Base-by-base conservation (phyloP, 768 basidiomycete species). In the Cubamyces sp. region DNA sequence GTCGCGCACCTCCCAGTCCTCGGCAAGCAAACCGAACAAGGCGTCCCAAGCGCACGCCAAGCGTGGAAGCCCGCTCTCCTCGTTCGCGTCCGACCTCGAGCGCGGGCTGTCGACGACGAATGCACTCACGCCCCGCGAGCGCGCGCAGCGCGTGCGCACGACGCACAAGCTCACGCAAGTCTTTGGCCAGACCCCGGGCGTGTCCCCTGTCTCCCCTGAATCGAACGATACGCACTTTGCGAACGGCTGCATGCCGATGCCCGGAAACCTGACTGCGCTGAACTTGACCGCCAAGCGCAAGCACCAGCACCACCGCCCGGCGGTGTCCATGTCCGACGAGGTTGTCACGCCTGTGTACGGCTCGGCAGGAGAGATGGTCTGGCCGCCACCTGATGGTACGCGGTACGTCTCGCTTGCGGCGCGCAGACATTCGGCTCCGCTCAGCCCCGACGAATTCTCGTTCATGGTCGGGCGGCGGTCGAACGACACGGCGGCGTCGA, bases 161-260 rank as follows among this genome's bases (percentile, higher is more conserved):
- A 84, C 86, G 53, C 86, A 88, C 68, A 94, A 94, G 73, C 82
- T 94, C 50, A 80, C 88, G n/a, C 87, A 87, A 64, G 76, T 94
- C n/a, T 87, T 94, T 57, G 92, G 92, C 43, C 81, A 85, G 73
- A 84, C 80, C 3, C 90, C 88, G 9, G 62, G 60, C 45, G 60
- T 61, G 51, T 40, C 41, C n/a, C 48, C 55, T 59, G 14, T 60
- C 9, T 42, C 59, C 39, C 26, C 25, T 21, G n/a, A 25, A 18
- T 39, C 59, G 47, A 43, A 45, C 50, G 69, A 67, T n/a, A 61
- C 56, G 19, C 60, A 59, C 46, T 51, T 64, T 16, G 63, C 65
- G 42, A 56, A 57, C 46, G 66, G 65, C 3, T 62, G 66, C 46
- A 63, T 67, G 52, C 65, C 64, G 41, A 41, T 63, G 4, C 57